phyloP scores from a whole-genome alignment of 805 yeast species.

The Danielia reshetovae region DNA sequence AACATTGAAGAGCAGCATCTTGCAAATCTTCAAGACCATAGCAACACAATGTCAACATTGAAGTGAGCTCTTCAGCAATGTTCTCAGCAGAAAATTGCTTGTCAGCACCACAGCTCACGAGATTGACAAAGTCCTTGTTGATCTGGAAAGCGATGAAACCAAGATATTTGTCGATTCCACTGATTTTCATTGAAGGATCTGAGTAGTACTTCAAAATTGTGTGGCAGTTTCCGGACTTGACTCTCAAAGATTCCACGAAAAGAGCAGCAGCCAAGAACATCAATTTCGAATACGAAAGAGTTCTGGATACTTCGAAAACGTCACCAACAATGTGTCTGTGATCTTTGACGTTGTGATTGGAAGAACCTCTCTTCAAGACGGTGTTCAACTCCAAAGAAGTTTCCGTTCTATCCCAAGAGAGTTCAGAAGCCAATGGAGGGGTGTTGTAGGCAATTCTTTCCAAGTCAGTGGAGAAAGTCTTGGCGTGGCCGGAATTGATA shows the following conservation, averaged over 20 bases:
- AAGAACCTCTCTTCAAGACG: slow-evolving; percentile 83
- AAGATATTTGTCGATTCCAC: slow-evolving; percentile 67
- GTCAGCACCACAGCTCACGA: slow-evolving; percentile 51
- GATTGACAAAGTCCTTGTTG: slow-evolving; percentile 50
- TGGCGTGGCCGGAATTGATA: slow-evolving; percentile 51
- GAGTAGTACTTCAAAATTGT: slow-evolving; percentile 74
- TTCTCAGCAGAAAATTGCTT: slow-evolving; percentile 52
- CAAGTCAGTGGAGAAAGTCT: slow-evolving; percentile 45
- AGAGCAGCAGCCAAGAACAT: slow-evolving; percentile 85
- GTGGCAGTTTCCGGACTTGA: slow-evolving; percentile 76
- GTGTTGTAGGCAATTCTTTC: slow-evolving; percentile 77
- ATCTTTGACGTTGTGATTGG: slow-evolving; percentile 71
- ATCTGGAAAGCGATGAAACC: slow-evolving; percentile 60
- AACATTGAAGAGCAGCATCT: slow-evolving; percentile 72
- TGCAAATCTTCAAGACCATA: slow-evolving; percentile 75
- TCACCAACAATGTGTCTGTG: slow-evolving; percentile 62
- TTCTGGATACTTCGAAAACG: slow-evolving; percentile 47
- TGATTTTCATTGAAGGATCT: slow-evolving; percentile 72
- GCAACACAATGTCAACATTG: slow-evolving; percentile 66
- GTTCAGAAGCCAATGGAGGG: slow-evolving; percentile 26
- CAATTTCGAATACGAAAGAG: slow-evolving; percentile 66
- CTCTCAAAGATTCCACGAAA: slow-evolving; percentile 74
- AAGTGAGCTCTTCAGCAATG: slow-evolving; percentile 63
- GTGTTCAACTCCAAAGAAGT: slow-evolving; percentile 90
- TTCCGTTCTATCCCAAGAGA: slow-evolving; percentile 64